These are phyloP conservation scores for Micractinium sp. DNA, from an alignment of 139 green algal genomes.

Conservation along the genomic window DNA sequence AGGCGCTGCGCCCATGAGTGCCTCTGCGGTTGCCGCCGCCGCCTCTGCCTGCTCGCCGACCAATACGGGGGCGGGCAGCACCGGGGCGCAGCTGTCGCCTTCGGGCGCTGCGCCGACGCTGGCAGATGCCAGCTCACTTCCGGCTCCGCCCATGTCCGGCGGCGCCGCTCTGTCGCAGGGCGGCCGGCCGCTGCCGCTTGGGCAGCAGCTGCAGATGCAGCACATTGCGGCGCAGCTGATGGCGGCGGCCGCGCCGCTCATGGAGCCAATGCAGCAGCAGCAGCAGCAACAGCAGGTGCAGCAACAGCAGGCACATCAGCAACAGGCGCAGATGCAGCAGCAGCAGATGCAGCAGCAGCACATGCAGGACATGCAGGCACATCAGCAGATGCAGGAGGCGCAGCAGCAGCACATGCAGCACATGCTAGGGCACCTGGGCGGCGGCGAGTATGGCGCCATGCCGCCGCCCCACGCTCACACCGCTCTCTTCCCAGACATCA, in stretches of 20 bases:
- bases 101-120: background rate
- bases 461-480: too few relatives aligned
- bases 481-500: too few relatives aligned
- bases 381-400: background rate
- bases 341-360: background rate
- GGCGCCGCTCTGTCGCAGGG: background rate
- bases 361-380: conserved; percentile 11
- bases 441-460: background rate
- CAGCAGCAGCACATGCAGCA: background rate
- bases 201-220: background rate
- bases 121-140: background rate
- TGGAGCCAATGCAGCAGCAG: background rate
- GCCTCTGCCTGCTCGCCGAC: background rate
- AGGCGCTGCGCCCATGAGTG: background rate
- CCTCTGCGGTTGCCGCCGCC: background rate
- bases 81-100: background rate
- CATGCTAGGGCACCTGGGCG: background rate
- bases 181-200: background rate
- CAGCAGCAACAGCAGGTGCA: background rate
- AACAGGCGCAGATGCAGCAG: background rate
- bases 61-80: background rate
- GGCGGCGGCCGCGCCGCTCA: background rate
- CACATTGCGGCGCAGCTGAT: background rate
- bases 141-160: background rate
- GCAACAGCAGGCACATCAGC: conserved; percentile 5